Evolutionary conservation across 1,284 basidiomycete genomes (phyloP).

Genomic region (Coriolopsis trogii): DNA sequence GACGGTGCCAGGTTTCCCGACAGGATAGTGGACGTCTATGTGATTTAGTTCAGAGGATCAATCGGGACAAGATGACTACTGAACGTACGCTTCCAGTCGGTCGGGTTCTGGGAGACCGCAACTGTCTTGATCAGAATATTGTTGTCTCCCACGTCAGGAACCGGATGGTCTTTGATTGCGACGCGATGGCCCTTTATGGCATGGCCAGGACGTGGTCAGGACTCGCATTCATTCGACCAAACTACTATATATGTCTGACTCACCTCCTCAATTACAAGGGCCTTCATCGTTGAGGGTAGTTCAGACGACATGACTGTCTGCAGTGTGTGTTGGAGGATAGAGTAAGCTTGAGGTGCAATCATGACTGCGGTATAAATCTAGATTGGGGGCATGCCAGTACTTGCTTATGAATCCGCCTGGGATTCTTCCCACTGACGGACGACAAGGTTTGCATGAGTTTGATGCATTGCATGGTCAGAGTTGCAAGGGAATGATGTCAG

Average conservation of each 20-base stretch:
- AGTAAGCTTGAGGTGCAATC: too few species aligned
- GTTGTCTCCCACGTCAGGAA: conserved; percentile 28
- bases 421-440: too few species aligned
- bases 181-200: conserved; percentile 2
- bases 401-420: too few species aligned
- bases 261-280: background rate
- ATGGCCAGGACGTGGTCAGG: too few species aligned
- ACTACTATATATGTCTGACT: background rate
- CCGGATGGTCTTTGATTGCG: conserved; percentile 27
- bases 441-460: too few species aligned
- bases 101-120: conserved; percentile 30
- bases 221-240: background rate
- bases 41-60: too few species aligned
- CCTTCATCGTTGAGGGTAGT: background rate
- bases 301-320: background rate
- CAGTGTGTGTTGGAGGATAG: background rate
- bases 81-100: background rate
- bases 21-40: conserved; percentile 17
- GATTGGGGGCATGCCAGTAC: too few species aligned
- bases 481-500: background rate
- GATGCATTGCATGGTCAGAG: background rate
- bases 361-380: too few species aligned
- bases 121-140: conserved; percentile 32
- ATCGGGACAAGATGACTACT: too few species aligned
- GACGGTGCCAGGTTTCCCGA: conserved; percentile 22